Percentiles rank a stretch among this genome's conserved stretches.
Evolutionary conservation across 352 stramenopile genomes (phyloP).

Genomic region (Aphanomyces euteiches): DNA sequence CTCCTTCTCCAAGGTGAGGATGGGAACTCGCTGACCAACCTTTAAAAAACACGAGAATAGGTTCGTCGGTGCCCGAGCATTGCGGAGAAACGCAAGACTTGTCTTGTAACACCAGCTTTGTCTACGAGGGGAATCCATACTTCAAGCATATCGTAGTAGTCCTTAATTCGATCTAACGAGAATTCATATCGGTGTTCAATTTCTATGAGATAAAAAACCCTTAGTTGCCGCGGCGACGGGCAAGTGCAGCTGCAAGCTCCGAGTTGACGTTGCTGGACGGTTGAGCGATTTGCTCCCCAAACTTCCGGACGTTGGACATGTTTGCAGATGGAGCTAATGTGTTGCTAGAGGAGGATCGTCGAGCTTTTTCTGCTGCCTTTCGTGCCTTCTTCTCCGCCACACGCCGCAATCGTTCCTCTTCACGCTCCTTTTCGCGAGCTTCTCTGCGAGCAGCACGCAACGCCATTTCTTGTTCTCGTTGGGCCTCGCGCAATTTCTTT

Average conservation of each 20-base stretch:
- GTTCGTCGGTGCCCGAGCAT: too few relatives aligned
- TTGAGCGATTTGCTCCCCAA: conserved; percentile 56
- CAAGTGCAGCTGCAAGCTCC: conserved; percentile 75
- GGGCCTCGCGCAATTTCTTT: conserved; percentile 62
- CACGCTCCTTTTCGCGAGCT: conserved; percentile 55
- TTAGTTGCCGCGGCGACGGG: conserved; percentile 50
- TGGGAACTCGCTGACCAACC: too few relatives aligned
- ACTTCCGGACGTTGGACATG: conserved; percentile 68
- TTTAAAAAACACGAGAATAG: too few relatives aligned
- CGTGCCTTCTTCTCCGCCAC: conserved; percentile 86
- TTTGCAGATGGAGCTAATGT: conserved; percentile 38
- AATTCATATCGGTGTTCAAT: too few relatives aligned
- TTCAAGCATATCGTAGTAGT: too few relatives aligned
- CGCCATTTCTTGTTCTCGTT: conserved; percentile 71
- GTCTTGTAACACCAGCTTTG: too few relatives aligned
- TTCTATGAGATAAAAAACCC: too few relatives aligned
- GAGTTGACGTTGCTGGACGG: conserved; percentile 56
- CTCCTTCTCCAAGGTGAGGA: too few relatives aligned
- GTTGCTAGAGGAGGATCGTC: conserved; percentile 39
- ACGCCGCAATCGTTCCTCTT: conserved; percentile 67
- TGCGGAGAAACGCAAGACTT: too few relatives aligned
- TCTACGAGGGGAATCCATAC: too few relatives aligned
- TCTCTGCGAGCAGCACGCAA: conserved; percentile 66
- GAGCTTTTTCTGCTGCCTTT: conserved; percentile 67
- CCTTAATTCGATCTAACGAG: too few relatives aligned